These are phyloP conservation scores for Penicillium egyptiacum DNA, from an alignment of 495 filamentous ascomycete species.

Conservation along the genomic window DNA sequence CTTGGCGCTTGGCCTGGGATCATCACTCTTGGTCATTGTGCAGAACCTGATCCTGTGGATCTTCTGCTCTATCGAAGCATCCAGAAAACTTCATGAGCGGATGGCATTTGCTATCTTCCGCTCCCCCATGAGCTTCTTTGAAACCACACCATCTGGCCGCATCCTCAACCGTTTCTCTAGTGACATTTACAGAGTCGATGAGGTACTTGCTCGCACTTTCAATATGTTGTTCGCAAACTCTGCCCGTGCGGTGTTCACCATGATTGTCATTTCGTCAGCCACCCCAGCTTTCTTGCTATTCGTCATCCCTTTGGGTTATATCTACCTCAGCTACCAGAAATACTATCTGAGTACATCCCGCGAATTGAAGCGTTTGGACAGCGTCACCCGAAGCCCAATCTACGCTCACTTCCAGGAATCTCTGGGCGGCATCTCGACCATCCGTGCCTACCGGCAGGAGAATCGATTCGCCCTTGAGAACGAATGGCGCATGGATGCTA, in stretches of 20 bases:
- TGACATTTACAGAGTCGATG: constrained; percentile 94
- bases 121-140: constrained; percentile 98
- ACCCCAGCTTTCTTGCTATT: constrained; percentile 80
- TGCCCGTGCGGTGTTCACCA: constrained; percentile 79
- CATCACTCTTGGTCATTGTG: constrained; percentile 77
- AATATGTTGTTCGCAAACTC: constrained; percentile 93
- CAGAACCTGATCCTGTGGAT: constrained; percentile 98
- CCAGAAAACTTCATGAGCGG: constrained; percentile 91
- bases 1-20: constrained; percentile 90
- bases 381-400: constrained; percentile 90
- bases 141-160: constrained; percentile 94
- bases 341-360: constrained; percentile 97
- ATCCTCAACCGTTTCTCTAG: constrained; percentile 98
- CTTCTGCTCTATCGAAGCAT: constrained; percentile 98
- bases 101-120: constrained; percentile 99
- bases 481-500: constrained; percentile 96
- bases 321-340: constrained; percentile 93
- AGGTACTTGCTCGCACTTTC: constrained; percentile 88
- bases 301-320: constrained; percentile 73
- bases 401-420: constrained; percentile 99
- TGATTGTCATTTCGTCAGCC: constrained; percentile 77
- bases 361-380: constrained; percentile 94
- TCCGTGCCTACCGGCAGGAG: constrained; percentile 91
- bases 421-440: constrained; percentile 92
- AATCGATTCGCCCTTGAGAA: constrained; percentile 87